phyloP scores from a whole-genome alignment of 192 early-diverging fungal genomes.

The Coemansia sp. region DNA sequence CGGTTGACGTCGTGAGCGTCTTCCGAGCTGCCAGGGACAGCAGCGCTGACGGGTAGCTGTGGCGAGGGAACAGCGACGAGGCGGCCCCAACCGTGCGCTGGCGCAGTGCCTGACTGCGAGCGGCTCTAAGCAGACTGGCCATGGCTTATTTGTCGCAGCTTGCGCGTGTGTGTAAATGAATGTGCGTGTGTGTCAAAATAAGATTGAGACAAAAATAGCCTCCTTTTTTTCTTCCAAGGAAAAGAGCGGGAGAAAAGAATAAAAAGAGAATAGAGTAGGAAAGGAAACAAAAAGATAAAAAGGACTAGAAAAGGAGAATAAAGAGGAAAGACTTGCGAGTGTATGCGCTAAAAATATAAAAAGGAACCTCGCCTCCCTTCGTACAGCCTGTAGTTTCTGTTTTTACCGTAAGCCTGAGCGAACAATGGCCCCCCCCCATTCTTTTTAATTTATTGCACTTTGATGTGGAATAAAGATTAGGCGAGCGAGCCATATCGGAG shows the following conservation, averaged over 20 bases:
- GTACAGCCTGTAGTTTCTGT: too few species aligned
- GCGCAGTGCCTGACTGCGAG: conserved; percentile 51
- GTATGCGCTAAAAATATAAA: too few species aligned
- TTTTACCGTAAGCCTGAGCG: too few species aligned
- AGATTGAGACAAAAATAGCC: not conserved
- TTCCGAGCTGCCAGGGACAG: conserved; percentile 13
- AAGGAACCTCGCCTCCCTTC: too few species aligned
- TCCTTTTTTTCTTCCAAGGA: not conserved
- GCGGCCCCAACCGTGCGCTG: conserved; percentile 27
- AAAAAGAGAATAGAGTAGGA: not conserved
- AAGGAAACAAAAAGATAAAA: conserved; percentile 3
- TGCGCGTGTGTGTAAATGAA: not conserved
- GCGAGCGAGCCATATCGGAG: conserved; percentile 10
- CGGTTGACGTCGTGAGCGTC: conserved; percentile 2
- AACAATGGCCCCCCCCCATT: too few species aligned
- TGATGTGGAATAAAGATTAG: too few species aligned
- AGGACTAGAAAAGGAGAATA: not conserved
- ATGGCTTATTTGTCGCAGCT: conserved; percentile 15
- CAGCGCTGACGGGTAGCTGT: conserved; percentile 5
- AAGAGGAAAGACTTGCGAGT: not conserved
- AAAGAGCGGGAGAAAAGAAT: conserved; percentile 1
- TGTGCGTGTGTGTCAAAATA: conserved; percentile 2
- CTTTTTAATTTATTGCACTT: too few species aligned
- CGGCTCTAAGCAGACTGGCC: conserved; percentile 52
- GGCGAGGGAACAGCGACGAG: conserved; percentile 21